Evolutionary conservation across 208 protist genomes (phyloP).

Genomic region (Acanthamoeba lenticulata): DNA sequence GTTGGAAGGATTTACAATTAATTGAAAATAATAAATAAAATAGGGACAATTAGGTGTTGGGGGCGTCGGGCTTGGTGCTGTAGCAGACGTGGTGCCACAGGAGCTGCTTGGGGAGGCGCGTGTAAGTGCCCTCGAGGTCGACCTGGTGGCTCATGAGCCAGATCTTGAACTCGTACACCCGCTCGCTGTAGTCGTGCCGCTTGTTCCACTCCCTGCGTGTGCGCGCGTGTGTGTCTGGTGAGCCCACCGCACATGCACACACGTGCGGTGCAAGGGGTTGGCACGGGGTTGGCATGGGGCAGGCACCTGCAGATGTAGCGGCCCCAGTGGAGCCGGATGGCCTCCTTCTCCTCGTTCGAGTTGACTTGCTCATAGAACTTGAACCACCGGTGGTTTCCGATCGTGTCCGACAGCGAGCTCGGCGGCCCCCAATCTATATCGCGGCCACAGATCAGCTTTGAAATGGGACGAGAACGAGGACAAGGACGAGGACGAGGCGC

Average conservation of each 20-base stretch:
- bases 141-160: background rate
- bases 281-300: background rate
- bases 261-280: background rate
- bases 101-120: background rate
- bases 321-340: background rate
- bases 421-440: background rate
- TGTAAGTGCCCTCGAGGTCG: background rate
- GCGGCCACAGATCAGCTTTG: too few relatives aligned
- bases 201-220: conserved; percentile 34
- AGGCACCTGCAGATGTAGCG: conserved; percentile 53
- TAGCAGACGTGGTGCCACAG: conserved; percentile 63
- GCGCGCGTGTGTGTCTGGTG: background rate
- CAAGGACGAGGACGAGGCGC: background rate
- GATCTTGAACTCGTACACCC: conserved; percentile 52
- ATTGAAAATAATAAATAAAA: too few relatives aligned
- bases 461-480: too few relatives aligned
- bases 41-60: too few relatives aligned
- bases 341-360: background rate
- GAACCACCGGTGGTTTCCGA: conserved; percentile 60
- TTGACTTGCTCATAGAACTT: conserved; percentile 68
- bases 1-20: too few relatives aligned
- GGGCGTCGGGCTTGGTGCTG: background rate
- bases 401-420: background rate
- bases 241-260: background rate
- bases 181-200: background rate